Evolutionary conservation across 2,329 filamentous ascomycete genomes (phyloP).

Genomic region (Fusarium cicatricum): DNA sequence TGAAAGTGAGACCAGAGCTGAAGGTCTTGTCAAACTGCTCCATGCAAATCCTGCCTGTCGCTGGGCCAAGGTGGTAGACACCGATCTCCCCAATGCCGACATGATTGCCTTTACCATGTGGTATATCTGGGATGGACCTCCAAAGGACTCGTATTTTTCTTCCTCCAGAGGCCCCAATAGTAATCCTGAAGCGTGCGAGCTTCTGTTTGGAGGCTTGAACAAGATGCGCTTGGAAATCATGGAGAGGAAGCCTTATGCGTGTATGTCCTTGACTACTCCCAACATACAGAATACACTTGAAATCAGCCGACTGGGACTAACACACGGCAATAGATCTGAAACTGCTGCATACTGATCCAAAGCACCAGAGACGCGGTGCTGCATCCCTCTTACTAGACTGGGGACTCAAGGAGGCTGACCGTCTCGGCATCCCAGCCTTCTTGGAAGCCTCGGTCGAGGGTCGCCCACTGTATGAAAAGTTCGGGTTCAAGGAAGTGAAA

Average conservation of each 20-base stretch:
- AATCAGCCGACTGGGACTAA: neutral
- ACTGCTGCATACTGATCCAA: constrained; percentile 49
- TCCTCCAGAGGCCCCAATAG: constrained; percentile 41
- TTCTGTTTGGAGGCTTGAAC: constrained; percentile 45
- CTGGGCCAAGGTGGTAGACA: constrained; percentile 50
- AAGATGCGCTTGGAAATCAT: constrained; percentile 43
- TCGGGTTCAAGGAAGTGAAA: constrained; percentile 47
- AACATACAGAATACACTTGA: neutral
- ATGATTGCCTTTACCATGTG: constrained; percentile 50
- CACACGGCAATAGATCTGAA: constrained; percentile 45
- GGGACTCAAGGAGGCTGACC: constrained; percentile 48
- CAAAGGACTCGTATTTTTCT: constrained; percentile 37
- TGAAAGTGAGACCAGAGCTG: constrained; percentile 33
- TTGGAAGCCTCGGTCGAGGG: constrained; percentile 49
- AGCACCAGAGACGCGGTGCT: constrained; percentile 49
- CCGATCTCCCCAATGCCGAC: constrained; percentile 40
- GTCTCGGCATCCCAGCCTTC: constrained; percentile 47
- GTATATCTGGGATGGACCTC: constrained; percentile 43
- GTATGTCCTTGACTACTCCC: constrained; percentile 45
- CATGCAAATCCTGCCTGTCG: constrained; percentile 41
- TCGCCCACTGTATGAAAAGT: constrained; percentile 46
- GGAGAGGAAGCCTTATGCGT: constrained; percentile 46
- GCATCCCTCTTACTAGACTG: constrained; percentile 47
- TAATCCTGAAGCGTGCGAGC: constrained; percentile 46
- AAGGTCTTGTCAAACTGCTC: constrained; percentile 32